These are phyloP conservation scores for Phialemonium atrogriseum DNA, from an alignment of 2,329 filamentous ascomycete genomes.

Conservation along the genomic window DNA sequence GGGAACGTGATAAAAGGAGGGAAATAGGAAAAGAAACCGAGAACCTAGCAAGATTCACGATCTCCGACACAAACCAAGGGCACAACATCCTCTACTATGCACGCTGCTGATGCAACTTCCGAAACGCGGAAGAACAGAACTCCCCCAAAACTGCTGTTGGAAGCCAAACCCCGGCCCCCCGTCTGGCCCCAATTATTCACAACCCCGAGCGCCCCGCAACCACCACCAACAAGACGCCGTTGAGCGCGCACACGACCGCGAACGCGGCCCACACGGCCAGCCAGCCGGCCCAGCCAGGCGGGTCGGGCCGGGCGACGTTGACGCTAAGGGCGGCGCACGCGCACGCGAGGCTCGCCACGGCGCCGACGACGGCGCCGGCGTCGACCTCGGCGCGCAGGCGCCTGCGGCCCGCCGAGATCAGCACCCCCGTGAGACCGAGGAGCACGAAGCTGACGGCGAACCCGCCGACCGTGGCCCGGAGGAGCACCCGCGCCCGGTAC, in stretches of 20 bases:
- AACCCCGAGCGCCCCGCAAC: constrained; percentile 31
- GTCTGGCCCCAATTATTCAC: no score
- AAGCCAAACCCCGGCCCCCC: no score
- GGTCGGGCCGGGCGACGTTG: constrained; percentile 43
- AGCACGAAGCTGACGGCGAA: constrained; percentile 55
- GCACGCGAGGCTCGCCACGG: constrained; percentile 57
- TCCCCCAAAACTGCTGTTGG: no score
- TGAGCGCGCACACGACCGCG: constrained; percentile 35
- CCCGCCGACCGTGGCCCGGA: constrained; percentile 41
- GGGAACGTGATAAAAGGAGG: no score
- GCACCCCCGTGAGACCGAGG: constrained; percentile 53
- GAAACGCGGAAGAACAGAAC: no score
- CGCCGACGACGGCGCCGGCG: constrained; percentile 61
- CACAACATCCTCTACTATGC: no score
- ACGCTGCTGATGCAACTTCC: no score
- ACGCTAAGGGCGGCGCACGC: constrained; percentile 53
- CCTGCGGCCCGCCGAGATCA: constrained; percentile 60
- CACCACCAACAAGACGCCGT: constrained; percentile 43
- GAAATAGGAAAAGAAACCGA: no score
- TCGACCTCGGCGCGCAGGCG: constrained; percentile 66
- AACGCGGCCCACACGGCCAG: constrained; percentile 35
- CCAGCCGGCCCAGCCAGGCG: constrained; percentile 32
- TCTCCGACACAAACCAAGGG: no score
- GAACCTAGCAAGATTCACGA: no score
- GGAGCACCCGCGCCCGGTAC: constrained; percentile 48